Evolutionary conservation across 345 rosid genomes (phyloP).

Genomic region (Kernera saxatilis): DNA sequence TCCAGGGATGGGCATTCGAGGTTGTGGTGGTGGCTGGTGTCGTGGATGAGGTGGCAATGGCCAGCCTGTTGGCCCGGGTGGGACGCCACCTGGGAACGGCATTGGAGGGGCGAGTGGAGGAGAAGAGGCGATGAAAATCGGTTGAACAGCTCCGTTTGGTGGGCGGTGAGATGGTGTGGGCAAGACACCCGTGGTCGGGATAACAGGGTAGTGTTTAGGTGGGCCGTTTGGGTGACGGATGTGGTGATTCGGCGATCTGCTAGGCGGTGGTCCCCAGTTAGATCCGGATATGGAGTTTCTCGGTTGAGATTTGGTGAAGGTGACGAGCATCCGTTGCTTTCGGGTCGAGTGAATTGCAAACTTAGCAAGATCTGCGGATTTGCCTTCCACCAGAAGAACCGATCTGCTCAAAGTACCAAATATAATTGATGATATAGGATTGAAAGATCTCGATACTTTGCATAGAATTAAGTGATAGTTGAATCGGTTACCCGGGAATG

Average conservation of each 20-base stretch:
- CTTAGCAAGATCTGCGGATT: constrained; percentile 64
- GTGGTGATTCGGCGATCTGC: constrained; percentile 46
- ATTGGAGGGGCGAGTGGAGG: constrained; percentile 50
- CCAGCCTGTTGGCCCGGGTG: constrained; percentile 61
- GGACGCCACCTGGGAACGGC: constrained; percentile 59
- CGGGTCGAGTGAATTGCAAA: constrained; percentile 63
- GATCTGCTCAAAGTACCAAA: constrained; percentile 43
- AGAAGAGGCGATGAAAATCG: constrained; percentile 48
- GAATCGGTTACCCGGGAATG: constrained; percentile 62
- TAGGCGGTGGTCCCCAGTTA: constrained; percentile 59
- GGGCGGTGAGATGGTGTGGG: constrained; percentile 51
- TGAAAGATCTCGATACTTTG: constrained; percentile 4
- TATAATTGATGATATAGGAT: not conserved
- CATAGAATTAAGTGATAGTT: not conserved
- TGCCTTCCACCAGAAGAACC: constrained; percentile 71
- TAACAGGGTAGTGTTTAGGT: constrained; percentile 51
- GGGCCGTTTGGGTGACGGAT: constrained; percentile 41
- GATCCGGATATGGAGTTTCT: constrained; percentile 35
- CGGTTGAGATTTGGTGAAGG: constrained; percentile 65
- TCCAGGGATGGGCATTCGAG: constrained; percentile 66
- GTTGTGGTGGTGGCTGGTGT: constrained; percentile 56
- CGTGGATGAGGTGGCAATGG: constrained; percentile 55
- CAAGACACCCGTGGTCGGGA: constrained; percentile 40
- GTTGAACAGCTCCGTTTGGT: constrained; percentile 38
- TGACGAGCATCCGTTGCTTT: constrained; percentile 68